Conservation (phyloP, 441 rosid species). For the Populus tomentosa region DNA sequence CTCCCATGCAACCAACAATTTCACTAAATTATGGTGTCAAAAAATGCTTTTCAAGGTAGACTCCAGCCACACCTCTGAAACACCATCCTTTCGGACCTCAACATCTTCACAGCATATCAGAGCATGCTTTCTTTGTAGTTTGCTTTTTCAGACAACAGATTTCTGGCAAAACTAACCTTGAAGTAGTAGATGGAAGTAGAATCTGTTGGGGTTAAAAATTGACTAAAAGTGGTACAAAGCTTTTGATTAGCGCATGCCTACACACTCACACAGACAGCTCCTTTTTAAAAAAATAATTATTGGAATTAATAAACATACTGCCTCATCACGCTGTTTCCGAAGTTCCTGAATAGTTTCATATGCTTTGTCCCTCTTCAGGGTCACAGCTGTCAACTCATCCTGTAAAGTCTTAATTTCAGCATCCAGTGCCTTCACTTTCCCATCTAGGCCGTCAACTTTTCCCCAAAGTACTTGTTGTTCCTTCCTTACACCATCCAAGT, state of each 20-base stretch:
- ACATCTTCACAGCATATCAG: background rate
- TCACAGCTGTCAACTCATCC: constrained; percentile 38
- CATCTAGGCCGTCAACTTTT: constrained; percentile 38
- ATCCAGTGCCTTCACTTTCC: constrained; percentile 36
- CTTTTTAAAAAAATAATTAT: background rate
- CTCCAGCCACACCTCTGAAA: background rate
- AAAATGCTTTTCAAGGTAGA: background rate
- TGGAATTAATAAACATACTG: constrained; percentile 31
- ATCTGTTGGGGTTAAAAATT: background rate
- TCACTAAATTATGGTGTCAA: background rate
- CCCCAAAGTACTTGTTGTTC: constrained; percentile 51
- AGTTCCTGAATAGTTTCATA: constrained; percentile 39
- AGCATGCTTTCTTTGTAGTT: background rate
- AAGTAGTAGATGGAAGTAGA: background rate
- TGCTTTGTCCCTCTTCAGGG: constrained; percentile 50
- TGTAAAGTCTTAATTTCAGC: constrained; percentile 42
- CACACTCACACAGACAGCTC: background rate
- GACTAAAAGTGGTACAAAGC: background rate
- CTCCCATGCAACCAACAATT: background rate
- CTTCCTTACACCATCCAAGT: constrained; percentile 68
- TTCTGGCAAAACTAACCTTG: background rate
- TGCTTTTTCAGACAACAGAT: background rate
- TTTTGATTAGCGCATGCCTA: background rate
- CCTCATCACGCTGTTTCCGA: constrained; percentile 51
- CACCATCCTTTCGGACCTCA: background rate